These are phyloP conservation scores for Aspergillus caelatus DNA, from an alignment of 2,329 filamentous ascomycete species.

Conservation along the genomic window DNA sequence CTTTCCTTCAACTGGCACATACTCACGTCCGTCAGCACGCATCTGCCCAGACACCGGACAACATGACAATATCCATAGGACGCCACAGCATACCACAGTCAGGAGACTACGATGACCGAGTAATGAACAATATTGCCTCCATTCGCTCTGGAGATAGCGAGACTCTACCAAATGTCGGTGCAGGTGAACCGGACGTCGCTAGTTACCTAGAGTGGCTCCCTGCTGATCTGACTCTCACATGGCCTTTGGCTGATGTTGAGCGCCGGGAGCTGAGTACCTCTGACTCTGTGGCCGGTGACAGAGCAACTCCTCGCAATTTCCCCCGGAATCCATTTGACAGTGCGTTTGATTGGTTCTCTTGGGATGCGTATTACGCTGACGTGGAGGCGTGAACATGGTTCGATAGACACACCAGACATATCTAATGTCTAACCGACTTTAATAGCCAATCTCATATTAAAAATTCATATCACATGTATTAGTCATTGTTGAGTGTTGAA, in stretches of 20 bases:
- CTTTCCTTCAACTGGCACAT: not conserved
- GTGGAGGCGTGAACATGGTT: not conserved
- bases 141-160: too few species aligned
- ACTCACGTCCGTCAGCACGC: not conserved
- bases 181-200: not conserved
- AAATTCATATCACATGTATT: not conserved
- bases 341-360: slow-evolving; percentile 9
- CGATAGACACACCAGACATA: not conserved
- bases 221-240: not conserved
- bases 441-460: too few species aligned
- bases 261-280: not conserved
- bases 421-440: not conserved
- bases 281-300: not conserved
- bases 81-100: not conserved
- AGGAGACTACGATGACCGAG: not conserved
- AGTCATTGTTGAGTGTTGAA: too few species aligned
- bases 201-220: slow-evolving; percentile 9
- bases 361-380: slow-evolving; percentile 3
- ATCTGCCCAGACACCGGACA: not conserved
- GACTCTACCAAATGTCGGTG: not conserved
- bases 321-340: not conserved
- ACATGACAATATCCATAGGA: not conserved
- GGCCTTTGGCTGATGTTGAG: not conserved
- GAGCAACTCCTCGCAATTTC: not conserved
- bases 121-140: not conserved